Percentiles rank a stretch among this genome's conserved stretches.
phyloP scores from a whole-genome alignment of 73 alveolate genomes.

The Tetrahymena borealis region DNA sequence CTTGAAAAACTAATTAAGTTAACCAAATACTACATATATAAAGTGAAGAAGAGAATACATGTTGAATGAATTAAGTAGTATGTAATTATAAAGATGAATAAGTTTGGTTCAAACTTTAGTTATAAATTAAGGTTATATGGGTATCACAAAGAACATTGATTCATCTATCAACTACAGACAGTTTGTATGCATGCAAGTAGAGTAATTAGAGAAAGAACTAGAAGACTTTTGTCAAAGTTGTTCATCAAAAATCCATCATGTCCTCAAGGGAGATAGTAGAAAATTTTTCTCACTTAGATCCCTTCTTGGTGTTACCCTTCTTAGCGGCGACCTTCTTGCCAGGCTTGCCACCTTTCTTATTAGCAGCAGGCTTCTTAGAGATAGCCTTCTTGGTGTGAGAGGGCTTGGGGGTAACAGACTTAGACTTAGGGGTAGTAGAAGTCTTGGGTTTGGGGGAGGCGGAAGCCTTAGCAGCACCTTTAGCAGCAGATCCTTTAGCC shows the following conservation, averaged over 20 bases:
- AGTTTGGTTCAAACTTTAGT: not conserved
- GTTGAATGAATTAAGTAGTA: not conserved
- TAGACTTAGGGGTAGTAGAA: not conserved
- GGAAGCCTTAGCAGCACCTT: not conserved
- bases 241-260: not conserved
- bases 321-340: not conserved
- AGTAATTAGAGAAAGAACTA: not conserved
- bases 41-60: not conserved
- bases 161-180: not conserved
- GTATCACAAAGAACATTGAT: not conserved
- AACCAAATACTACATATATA: not conserved
- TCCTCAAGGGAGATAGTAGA: no score
- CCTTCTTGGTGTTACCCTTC: slow-evolving; percentile 4
- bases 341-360: not conserved
- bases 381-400: not conserved
- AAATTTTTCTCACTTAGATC: not conserved
- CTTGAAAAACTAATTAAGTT: not conserved
- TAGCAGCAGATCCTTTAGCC: slow-evolving; percentile 4
- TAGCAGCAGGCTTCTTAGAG: not conserved
- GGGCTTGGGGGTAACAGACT: not conserved
- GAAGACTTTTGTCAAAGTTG: no score
- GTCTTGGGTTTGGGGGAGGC: not conserved
- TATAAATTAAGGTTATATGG: not conserved
- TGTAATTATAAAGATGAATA: not conserved
- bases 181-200: not conserved